A percentile compares a stretch with the other conserved stretches of the same genome.
Evolutionary conservation across 2,329 filamentous ascomycete species (phyloP).

Genomic region (Venturia carpophila): DNA sequence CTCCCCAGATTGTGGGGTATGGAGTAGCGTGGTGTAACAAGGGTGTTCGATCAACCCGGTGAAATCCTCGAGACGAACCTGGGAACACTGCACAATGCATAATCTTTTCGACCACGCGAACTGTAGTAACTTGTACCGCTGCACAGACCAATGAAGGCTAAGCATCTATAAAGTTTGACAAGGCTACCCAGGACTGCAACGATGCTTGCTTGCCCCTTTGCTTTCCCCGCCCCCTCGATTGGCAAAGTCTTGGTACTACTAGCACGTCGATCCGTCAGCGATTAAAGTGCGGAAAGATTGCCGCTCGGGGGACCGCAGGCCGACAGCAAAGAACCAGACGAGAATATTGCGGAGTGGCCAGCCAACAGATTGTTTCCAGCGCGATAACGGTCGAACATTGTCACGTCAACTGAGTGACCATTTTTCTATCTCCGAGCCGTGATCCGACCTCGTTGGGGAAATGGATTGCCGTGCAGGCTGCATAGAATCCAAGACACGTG

Average conservation of each 20-base stretch:
- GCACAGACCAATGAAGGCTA: neutral
- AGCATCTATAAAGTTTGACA: neutral
- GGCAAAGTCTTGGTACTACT: neutral
- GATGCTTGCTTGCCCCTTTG: neutral
- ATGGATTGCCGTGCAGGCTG: neutral
- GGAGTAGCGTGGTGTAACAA: slow-evolving; percentile 3
- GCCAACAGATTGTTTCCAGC: neutral
- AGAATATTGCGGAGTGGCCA: no score
- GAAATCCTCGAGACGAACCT: neutral
- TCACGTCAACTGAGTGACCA: neutral
- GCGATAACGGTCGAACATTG: neutral
- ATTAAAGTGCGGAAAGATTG: neutral
- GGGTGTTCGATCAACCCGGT: neutral
- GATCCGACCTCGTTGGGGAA: no score
- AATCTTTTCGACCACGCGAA: neutral
- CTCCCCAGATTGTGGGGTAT: slow-evolving; percentile 4
- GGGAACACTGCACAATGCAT: neutral
- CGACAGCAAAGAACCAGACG: neutral
- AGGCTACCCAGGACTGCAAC: neutral
- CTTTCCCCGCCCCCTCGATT: neutral
- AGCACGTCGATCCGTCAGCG: neutral
- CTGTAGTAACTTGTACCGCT: neutral
- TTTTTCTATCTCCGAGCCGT: no score
- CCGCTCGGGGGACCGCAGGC: neutral
- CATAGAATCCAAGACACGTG: neutral